These are phyloP conservation scores for Tylopilus vinaceipallidus DNA, from an alignment of 768 basidiomycete genomes.

Conservation along the genomic window DNA sequence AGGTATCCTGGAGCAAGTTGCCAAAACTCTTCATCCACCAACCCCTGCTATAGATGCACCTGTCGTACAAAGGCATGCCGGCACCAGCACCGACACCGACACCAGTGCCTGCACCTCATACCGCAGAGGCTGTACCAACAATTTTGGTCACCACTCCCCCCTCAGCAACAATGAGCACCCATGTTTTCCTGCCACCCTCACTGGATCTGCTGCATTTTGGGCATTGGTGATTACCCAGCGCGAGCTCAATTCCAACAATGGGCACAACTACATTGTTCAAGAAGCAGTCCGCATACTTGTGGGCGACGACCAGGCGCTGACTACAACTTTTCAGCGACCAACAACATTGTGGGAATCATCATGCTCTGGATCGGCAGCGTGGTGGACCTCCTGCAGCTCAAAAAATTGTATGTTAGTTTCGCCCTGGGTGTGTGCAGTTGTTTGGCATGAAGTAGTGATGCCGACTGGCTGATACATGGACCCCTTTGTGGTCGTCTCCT, in stretches of 20 bases:
- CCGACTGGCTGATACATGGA: conserved; percentile 95
- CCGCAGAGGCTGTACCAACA: conserved; percentile 5
- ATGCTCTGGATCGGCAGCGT: conserved; percentile 90
- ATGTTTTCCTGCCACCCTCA: conserved; percentile 18
- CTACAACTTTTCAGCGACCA: conserved; percentile 63
- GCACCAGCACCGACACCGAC: conserved; percentile 10
- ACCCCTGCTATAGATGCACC: conserved; percentile 28
- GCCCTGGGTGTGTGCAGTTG: background rate
- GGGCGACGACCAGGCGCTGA: conserved; percentile 37
- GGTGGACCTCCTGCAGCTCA: conserved; percentile 77
- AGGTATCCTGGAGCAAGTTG: conserved; percentile 28
- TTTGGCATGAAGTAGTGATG: conserved; percentile 60
- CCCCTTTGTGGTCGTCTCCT: conserved; percentile 93
- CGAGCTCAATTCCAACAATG: conserved; percentile 26
- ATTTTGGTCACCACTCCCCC: conserved; percentile 17
- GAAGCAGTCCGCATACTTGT: conserved; percentile 40
- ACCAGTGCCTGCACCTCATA: too few relatives aligned
- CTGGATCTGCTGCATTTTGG: conserved; percentile 19
- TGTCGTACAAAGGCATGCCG: conserved; percentile 28
- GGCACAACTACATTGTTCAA: conserved; percentile 24
- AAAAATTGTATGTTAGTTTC: conserved; percentile 70
- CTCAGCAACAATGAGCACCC: conserved; percentile 5
- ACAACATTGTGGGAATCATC: conserved; percentile 92
- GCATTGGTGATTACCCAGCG: conserved; percentile 34
- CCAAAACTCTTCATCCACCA: conserved; percentile 37